Percentiles rank a stretch among this genome's conserved stretches.
These are phyloP conservation scores for Vaccinium vitisidaea DNA, from an alignment of 148 eudicot genomes.

Conservation along the genomic window DNA sequence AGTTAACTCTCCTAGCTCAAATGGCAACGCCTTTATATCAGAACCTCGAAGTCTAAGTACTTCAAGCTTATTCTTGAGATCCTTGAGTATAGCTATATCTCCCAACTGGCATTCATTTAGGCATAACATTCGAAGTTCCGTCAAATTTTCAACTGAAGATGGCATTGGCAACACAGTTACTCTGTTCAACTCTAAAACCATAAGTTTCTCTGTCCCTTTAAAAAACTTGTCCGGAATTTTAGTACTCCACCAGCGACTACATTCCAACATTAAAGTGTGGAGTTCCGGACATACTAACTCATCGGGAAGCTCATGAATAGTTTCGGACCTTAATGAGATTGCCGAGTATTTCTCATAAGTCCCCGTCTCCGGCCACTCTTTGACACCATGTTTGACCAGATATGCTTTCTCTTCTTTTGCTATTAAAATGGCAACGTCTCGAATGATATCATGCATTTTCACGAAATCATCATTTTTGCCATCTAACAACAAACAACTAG, in stretches of 20 bases:
- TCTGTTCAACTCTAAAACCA: background rate
- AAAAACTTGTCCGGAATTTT: slow-evolving; percentile 3
- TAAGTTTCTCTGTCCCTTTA: background rate
- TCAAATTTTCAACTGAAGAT: background rate
- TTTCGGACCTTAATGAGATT: background rate
- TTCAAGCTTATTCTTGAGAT: slow-evolving; percentile 12
- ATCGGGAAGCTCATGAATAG: background rate
- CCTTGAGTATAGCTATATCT: background rate
- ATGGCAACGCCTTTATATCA: slow-evolving; percentile 7
- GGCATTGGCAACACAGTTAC: background rate
- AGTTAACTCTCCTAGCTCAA: background rate
- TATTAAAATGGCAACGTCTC: slow-evolving; percentile 15
- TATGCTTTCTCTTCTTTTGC: slow-evolving; percentile 2
- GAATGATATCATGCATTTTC: slow-evolving; percentile 28
- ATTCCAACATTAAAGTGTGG: slow-evolving; percentile 10
- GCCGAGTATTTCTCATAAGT: background rate
- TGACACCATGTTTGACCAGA: slow-evolving; percentile 4
- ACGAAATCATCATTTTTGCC: background rate
- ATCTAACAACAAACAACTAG: slow-evolving; percentile 11
- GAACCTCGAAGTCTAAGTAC: background rate
- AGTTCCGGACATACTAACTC: slow-evolving; percentile 8
- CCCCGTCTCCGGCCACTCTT: background rate
- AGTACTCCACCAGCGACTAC: too few species aligned
- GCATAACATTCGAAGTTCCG: background rate
- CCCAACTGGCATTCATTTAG: background rate